Evolutionary conservation across 2,329 filamentous ascomycete species (phyloP).

Genomic region (Cryphonectria carpinicola): DNA sequence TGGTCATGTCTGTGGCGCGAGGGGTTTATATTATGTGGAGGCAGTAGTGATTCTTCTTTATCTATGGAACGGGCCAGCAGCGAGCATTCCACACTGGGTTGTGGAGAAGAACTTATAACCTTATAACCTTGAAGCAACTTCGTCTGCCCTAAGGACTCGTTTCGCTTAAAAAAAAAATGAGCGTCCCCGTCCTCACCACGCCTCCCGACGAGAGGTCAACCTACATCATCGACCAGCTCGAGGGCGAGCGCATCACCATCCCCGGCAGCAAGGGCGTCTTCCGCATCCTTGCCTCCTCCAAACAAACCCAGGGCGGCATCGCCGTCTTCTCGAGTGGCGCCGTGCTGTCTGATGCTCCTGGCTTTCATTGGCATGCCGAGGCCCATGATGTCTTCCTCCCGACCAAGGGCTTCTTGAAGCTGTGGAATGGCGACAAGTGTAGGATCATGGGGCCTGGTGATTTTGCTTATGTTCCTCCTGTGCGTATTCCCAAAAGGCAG

Average conservation of each 20-base stretch:
- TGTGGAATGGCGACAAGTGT: slow-evolving; percentile 62
- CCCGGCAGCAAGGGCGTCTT: slow-evolving; percentile 56
- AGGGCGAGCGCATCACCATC: slow-evolving; percentile 56
- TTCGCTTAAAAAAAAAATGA: slow-evolving; percentile 31
- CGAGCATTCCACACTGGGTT: not conserved
- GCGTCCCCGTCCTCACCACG: slow-evolving; percentile 37
- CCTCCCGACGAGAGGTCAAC: slow-evolving; percentile 45
- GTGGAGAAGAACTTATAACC: not conserved
- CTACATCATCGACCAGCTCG: slow-evolving; percentile 53
- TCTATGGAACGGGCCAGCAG: not conserved
- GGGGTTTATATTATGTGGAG: not conserved
- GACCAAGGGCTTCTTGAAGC: slow-evolving; percentile 57
- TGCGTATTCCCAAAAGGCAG: slow-evolving; percentile 36
- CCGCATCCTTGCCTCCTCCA: slow-evolving; percentile 54
- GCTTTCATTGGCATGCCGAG: slow-evolving; percentile 61
- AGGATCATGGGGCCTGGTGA: slow-evolving; percentile 58
- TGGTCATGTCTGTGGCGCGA: no score
- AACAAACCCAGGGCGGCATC: slow-evolving; percentile 55
- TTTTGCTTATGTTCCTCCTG: slow-evolving; percentile 61
- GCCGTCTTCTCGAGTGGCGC: slow-evolving; percentile 55
- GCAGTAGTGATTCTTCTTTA: not conserved
- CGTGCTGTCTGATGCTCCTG: slow-evolving; percentile 49
- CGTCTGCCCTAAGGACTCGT: no score
- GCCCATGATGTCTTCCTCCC: slow-evolving; percentile 62
- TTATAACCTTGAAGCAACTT: not conserved